Evolutionary conservation across 1,139 yeast species (phyloP), one percentile per base, ranked within the genome.

Genomic region (Magnusiomyces clavatus): DNA sequence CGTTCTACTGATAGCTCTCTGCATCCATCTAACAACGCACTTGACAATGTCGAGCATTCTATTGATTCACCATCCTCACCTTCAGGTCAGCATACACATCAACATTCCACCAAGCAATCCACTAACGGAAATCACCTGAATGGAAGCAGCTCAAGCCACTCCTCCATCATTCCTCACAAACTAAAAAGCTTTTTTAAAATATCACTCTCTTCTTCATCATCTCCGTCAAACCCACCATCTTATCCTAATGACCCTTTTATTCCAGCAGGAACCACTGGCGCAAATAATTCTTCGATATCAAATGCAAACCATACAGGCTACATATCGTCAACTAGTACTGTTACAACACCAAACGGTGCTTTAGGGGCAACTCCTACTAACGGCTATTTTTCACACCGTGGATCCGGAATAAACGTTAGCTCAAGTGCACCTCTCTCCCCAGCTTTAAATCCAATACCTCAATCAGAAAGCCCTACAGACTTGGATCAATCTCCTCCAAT

Each of bases 181-280:
- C 57, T 66, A 46, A 61, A 63, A 50, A 64, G 58, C 51, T 55
- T 66, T 51, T 65, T 66, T 54, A 59, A 60, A 50, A 63, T 66
- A 38, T 49, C 49, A 36, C 51, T 41, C n/a, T 56, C 58, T 10
- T 51, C 53, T 36, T 36, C 46, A 29, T 47, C 58, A 17, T 46
- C 43, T 29, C 24, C 54, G 8, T 41, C 44, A 19, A 13, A 6
- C 13, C 34, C n/a, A 20, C 34, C 44, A n/a, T 14, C 44, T 19
- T 12, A 29, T 3, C 24, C 29, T 6, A 12, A 6, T 12, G 44
- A 24, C 31, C 31, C 19, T 4, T 12, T 20, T 19, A 19, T 20
- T 41, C 14, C 34, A 6, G 34, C 31, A n/a, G n/a, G n/a, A 37
- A 12, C 39, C 3, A 14, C 39, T 14, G 39, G 31, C 8, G 8